Evolutionary conservation across 2,329 filamentous ascomycete species (phyloP).

Genomic region (Fusarium brachygibbosum): DNA sequence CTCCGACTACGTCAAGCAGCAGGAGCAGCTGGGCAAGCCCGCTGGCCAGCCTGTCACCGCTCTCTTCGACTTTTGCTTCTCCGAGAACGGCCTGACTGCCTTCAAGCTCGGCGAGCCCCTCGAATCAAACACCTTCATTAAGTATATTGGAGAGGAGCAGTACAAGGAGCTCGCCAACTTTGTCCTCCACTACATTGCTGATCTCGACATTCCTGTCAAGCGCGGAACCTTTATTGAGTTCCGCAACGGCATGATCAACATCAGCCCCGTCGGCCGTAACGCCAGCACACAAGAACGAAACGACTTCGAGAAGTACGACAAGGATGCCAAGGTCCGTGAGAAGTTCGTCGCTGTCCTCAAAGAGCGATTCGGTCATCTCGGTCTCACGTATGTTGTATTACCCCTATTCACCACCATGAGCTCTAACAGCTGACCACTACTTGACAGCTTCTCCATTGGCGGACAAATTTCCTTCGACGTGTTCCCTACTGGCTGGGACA

Average conservation of each 20-base stretch:
- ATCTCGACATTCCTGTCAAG: constrained; percentile 87
- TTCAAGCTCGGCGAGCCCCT: constrained; percentile 85
- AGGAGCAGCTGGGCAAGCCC: constrained; percentile 87
- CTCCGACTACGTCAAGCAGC: constrained; percentile 91
- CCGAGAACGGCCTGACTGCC: constrained; percentile 95
- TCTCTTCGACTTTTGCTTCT: constrained; percentile 98
- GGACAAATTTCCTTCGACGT: constrained; percentile 99
- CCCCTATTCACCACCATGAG: constrained; percentile 9
- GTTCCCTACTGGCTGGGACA: constrained; percentile 98
- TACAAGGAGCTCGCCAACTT: constrained; percentile 85
- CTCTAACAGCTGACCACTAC: constrained; percentile 15
- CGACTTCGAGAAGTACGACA: constrained; percentile 86
- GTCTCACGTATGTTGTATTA: constrained; percentile 77
- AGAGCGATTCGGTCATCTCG: constrained; percentile 85
- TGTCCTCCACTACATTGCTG: constrained; percentile 84
- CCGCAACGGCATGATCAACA: constrained; percentile 92
- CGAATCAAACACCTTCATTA: constrained; percentile 86
- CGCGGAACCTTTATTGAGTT: constrained; percentile 89
- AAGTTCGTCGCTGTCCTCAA: constrained; percentile 82
- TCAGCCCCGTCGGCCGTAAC: constrained; percentile 87
- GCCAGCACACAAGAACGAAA: constrained; percentile 83
- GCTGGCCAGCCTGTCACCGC: constrained; percentile 76
- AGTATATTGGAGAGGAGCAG: constrained; percentile 85
- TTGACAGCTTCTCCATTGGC: constrained; percentile 85
- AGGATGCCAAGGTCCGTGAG: constrained; percentile 79